phyloP scores from a whole-genome alignment of 2,329 filamentous ascomycete genomes.

The Leptographium wingfieldii region DNA sequence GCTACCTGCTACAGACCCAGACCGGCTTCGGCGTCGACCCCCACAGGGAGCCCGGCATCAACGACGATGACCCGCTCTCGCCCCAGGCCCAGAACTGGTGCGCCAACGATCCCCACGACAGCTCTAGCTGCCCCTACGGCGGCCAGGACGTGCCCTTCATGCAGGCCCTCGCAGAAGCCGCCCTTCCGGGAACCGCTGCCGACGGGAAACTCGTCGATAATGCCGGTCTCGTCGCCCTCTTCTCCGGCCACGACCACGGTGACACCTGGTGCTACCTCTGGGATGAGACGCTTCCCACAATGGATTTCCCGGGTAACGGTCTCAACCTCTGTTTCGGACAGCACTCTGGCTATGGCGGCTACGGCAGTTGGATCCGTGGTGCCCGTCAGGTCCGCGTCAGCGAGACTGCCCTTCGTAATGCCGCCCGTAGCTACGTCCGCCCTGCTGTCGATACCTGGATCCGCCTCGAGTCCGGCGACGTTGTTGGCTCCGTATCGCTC shows the following conservation, averaged over 20 bases:
- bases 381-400: constrained; percentile 16
- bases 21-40: constrained; percentile 15
- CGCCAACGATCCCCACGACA: constrained; percentile 11
- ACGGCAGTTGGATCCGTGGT: constrained; percentile 51
- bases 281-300: constrained; percentile 13
- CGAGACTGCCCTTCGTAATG: constrained; percentile 12
- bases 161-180: constrained; percentile 35
- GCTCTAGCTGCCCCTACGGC: constrained; percentile 20
- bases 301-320: constrained; percentile 24
- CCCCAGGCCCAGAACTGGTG: constrained; percentile 23
- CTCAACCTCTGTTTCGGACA: constrained; percentile 36
- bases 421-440: background rate
- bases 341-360: constrained; percentile 58
- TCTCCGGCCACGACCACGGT: constrained; percentile 49
- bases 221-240: constrained; percentile 35
- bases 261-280: constrained; percentile 36
- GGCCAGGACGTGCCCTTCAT: constrained; percentile 43
- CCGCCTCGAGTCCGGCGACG: constrained; percentile 32
- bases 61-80: constrained; percentile 19
- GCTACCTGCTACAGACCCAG: constrained; percentile 14
- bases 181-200: background rate
- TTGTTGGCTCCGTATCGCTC: constrained; percentile 31
- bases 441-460: constrained; percentile 35
- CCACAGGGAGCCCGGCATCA: constrained; percentile 20
- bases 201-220: constrained; percentile 30